Conservation (phyloP, 129 eudicot genomes). For the Daucus carota region DH1_v3.0 NC_030386.2:3933501-3934000, state of each 20-base stretch:
- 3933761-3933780: not conserved
- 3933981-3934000: not conserved
- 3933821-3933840: constrained; percentile 3
- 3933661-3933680: not conserved
- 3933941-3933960: not conserved
- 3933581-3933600: too few species aligned
- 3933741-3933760: not conserved
- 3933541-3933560: too few species aligned
- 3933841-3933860: constrained; percentile 61
- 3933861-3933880: constrained; percentile 23
- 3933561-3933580: too few species aligned
- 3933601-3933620: too few species aligned
- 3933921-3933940: not conserved
- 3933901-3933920: constrained; percentile 57
- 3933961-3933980: not conserved
- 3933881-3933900: constrained; percentile 48
- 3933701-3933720: not conserved
- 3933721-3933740: not conserved
- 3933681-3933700: not conserved
- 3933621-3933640: too few species aligned
- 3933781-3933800: constrained; percentile 1
- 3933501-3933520: too few species aligned
- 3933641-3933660: not conserved
- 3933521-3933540: too few species aligned
- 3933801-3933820: not conserved